These are phyloP conservation scores for Leishmania major DNA, from an alignment of 208 protist genomes.

Conservation along the genomic window DNA sequence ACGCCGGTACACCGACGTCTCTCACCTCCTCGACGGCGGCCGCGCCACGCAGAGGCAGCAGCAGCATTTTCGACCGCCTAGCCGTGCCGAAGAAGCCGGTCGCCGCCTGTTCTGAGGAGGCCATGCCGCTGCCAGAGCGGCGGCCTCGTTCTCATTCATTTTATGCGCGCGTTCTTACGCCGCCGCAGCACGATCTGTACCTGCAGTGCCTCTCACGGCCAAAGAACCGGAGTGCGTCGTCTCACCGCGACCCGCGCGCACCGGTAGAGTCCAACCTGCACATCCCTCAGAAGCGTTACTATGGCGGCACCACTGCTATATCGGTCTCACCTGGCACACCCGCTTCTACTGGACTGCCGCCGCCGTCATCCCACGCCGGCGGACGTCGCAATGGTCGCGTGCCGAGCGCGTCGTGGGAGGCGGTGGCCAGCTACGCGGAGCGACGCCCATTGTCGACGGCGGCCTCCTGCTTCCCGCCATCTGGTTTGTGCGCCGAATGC, in stretches of 20 bases:
- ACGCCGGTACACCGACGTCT: not conserved
- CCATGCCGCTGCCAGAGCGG: not conserved
- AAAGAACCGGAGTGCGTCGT: conserved; percentile 2
- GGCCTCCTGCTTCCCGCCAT: not conserved
- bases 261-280: conserved; percentile 2
- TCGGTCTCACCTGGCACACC: not conserved
- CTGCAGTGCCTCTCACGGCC: conserved; percentile 43
- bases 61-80: conserved; percentile 22
- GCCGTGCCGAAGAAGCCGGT: conserved; percentile 7
- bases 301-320: conserved; percentile 29
- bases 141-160: not conserved
- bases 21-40: not conserved
- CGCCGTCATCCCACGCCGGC: not conserved
- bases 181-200: not conserved
- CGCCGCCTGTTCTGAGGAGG: not conserved
- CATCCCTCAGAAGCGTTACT: conserved; percentile 16
- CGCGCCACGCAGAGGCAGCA: not conserved
- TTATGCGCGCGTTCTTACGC: conserved; percentile 1
- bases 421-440: conserved; percentile 9
- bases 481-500: not conserved
- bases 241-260: conserved; percentile 7
- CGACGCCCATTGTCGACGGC: conserved; percentile 6
- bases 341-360: not conserved
- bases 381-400: conserved; percentile 17
- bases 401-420: conserved; percentile 20